phyloP scores from a whole-genome alignment of 1,139 yeast genomes.

The Saccharomycopsis crataegensis region DNA sequence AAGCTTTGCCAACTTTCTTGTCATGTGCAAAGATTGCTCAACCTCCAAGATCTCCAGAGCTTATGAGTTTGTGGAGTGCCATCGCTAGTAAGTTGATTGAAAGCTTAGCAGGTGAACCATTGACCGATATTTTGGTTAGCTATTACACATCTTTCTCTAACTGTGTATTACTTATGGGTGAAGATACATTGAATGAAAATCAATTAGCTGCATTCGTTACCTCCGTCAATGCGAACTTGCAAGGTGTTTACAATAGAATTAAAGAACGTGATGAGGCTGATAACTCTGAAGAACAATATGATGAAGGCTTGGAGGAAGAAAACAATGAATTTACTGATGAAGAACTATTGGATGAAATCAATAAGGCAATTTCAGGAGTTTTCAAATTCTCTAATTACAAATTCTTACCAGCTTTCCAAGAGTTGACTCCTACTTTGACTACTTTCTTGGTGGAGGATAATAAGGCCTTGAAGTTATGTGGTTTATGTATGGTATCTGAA shows the following conservation, averaged over 20 bases:
- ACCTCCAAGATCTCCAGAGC: conserved; percentile 44
- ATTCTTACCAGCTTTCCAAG: conserved; percentile 65
- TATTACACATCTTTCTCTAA: conserved; percentile 70
- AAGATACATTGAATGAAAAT: conserved; percentile 45
- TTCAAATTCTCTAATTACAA: conserved; percentile 55
- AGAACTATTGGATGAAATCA: conserved; percentile 78
- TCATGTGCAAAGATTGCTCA: conserved; percentile 61
- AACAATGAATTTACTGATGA: conserved; percentile 88
- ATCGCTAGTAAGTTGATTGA: conserved; percentile 63
- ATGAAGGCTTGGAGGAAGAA: conserved; percentile 59
- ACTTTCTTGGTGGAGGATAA: conserved; percentile 55
- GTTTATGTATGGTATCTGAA: conserved; percentile 74
- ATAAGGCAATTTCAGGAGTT: conserved; percentile 66
- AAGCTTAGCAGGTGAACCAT: conserved; percentile 70
- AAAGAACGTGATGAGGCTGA: conserved; percentile 66
- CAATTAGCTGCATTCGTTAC: conserved; percentile 55
- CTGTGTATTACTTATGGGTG: conserved; percentile 61
- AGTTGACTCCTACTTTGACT: conserved; percentile 32
- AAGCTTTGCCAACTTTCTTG: conserved; percentile 71
- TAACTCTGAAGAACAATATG: conserved; percentile 54
- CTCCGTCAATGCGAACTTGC: conserved; percentile 54
- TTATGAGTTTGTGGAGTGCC: conserved; percentile 63
- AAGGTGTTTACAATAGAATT: conserved; percentile 65
- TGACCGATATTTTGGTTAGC: conserved; percentile 73
- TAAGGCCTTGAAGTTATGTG: conserved; percentile 64